phyloP scores from a whole-genome alignment of 169 alveolate species.

The Plasmodium vivax region DNA sequence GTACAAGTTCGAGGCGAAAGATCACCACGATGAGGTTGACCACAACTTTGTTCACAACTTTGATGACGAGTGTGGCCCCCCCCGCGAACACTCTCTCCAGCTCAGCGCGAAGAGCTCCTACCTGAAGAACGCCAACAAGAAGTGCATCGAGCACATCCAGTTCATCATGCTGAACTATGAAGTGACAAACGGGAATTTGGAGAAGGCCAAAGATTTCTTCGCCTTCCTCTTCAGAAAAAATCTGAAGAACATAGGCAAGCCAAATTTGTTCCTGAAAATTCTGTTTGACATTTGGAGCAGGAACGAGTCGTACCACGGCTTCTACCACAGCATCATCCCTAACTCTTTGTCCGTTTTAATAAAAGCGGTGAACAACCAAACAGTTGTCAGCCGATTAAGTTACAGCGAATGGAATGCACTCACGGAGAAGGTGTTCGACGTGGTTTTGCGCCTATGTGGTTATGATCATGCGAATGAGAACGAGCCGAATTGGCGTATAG shows the following conservation, averaged over 20 bases:
- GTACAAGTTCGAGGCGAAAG: neutral
- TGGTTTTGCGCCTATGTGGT: conserved; percentile 70
- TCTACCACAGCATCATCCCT: conserved; percentile 38
- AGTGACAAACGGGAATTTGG: neutral
- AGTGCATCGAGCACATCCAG: conserved; percentile 48
- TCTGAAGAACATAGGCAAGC: conserved; percentile 11
- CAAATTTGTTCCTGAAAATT: conserved; percentile 39
- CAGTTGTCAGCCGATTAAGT: conserved; percentile 14
- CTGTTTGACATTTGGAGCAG: conserved; percentile 55
- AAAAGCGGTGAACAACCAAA: conserved; percentile 36
- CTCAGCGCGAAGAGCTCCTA: neutral
- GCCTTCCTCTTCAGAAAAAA: conserved; percentile 40
- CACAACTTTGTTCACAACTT: neutral
- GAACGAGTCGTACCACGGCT: conserved; percentile 47
- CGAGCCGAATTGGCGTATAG: neutral
- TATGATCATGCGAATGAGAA: neutral
- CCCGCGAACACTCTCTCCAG: neutral
- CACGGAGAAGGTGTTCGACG: conserved; percentile 33
- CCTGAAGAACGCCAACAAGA: conserved; percentile 48
- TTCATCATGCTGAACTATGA: conserved; percentile 45
- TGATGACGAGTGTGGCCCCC: neutral
- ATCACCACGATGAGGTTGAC: neutral
- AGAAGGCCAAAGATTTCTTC: conserved; percentile 48
- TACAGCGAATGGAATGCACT: conserved; percentile 20
- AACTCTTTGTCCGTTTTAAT: conserved; percentile 42